These are phyloP conservation scores for Pleurotus sapidus DNA, from an alignment of 768 basidiomycete genomes.

Conservation along the genomic window DNA sequence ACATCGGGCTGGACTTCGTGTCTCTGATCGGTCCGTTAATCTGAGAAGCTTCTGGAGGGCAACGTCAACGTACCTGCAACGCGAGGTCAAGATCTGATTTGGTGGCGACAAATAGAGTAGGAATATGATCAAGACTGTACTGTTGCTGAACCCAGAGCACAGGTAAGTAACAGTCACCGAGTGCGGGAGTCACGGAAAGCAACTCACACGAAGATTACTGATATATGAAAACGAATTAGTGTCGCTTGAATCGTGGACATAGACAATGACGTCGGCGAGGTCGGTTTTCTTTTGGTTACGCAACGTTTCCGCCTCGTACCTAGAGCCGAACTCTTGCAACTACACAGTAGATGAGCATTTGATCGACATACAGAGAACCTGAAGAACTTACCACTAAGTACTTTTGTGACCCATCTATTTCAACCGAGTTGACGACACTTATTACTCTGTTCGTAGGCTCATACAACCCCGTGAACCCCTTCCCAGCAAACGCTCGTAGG, in stretches of 20 bases:
- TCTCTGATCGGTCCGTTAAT: slow-evolving; percentile 45
- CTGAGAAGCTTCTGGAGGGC: neutral
- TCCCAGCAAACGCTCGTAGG: slow-evolving; percentile 81
- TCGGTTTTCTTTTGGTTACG: slow-evolving; percentile 90
- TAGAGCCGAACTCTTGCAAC: slow-evolving; percentile 97
- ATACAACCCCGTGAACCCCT: slow-evolving; percentile 69
- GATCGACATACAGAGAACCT: neutral
- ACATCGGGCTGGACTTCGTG: slow-evolving; percentile 99
- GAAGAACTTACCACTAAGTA: slow-evolving; percentile 81
- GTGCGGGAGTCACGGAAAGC: neutral
- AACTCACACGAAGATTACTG: slow-evolving; percentile 83
- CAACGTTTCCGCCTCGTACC: slow-evolving; percentile 89
- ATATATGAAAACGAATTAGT: slow-evolving; percentile 99
- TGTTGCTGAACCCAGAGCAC: slow-evolving; percentile 67
- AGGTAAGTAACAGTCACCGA: slow-evolving; percentile 9
- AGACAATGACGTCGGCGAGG: slow-evolving; percentile 90
- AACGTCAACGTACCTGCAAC: slow-evolving; percentile 62
- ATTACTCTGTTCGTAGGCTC: slow-evolving; percentile 89
- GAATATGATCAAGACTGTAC: slow-evolving; percentile 93
- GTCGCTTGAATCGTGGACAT: slow-evolving; percentile 96
- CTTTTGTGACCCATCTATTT: slow-evolving; percentile 92
- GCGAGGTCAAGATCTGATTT: slow-evolving; percentile 98
- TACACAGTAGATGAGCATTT: slow-evolving; percentile 24
- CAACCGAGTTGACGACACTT: slow-evolving; percentile 93
- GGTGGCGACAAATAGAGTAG: slow-evolving; percentile 96